phyloP scores from a whole-genome alignment of 1,284 basidiomycete species.

The Sanguinoderma infundibulare region DNA sequence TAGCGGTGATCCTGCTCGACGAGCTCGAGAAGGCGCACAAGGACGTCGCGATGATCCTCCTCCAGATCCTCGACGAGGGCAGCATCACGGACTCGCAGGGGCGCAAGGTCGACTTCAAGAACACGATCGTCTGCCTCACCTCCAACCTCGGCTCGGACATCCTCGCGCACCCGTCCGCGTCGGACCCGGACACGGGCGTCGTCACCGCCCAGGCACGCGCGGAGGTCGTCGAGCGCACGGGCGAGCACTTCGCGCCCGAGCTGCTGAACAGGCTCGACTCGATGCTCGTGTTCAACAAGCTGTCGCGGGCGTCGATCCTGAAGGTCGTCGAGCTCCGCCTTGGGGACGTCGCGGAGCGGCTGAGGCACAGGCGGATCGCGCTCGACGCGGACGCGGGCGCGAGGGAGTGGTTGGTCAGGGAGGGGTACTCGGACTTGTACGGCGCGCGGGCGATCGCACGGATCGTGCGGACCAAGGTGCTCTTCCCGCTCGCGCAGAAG shows the following conservation, averaged over 20 bases:
- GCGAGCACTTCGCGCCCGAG: constrained; percentile 88
- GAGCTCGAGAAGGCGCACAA: constrained; percentile 94
- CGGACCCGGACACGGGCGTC: constrained; percentile 60
- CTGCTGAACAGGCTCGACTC: constrained; percentile 90
- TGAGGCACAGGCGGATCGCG: constrained; percentile 69
- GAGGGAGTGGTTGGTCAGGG: constrained; percentile 73
- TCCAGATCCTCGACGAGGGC: constrained; percentile 94
- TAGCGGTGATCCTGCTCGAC: constrained; percentile 82
- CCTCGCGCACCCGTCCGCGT: constrained; percentile 72
- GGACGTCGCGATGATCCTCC: constrained; percentile 89
- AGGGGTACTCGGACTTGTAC: constrained; percentile 88
- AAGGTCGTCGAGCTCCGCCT: constrained; percentile 81
- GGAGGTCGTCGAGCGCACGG: constrained; percentile 78
- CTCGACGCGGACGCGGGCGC: constrained; percentile 74
- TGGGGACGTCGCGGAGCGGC: constrained; percentile 70
- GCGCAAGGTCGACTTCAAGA: constrained; percentile 78
- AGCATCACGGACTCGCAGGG: constrained; percentile 84
- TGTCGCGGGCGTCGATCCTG: constrained; percentile 74
- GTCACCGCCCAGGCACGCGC: constrained; percentile 68
- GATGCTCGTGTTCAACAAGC: constrained; percentile 89
- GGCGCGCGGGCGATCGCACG: constrained; percentile 86
- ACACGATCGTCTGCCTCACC: constrained; percentile 78
- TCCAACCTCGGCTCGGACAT: constrained; percentile 62
- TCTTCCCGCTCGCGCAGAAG: constrained; percentile 81
- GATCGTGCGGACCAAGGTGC: constrained; percentile 67